Evolutionary conservation across 768 basidiomycete species (phyloP).

Genomic region (Strobilomyces confusus): DNA sequence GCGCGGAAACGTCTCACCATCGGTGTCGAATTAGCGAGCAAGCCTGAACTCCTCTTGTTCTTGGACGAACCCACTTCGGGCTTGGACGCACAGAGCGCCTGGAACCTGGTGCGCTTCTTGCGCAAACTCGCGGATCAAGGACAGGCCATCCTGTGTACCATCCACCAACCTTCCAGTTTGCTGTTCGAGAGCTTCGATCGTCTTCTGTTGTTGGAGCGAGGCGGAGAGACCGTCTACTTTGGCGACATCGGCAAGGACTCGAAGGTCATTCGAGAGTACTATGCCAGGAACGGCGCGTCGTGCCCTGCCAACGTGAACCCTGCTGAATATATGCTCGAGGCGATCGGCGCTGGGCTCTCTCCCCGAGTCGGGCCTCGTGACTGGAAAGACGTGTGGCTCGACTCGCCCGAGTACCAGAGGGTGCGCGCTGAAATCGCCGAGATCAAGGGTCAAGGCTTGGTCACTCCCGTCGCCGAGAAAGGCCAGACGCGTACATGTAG

Average conservation of each 20-base stretch:
- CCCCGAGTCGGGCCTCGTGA: constrained; percentile 72
- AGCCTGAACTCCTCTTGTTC: constrained; percentile 32
- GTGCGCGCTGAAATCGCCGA: constrained; percentile 41
- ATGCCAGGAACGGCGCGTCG: constrained; percentile 61
- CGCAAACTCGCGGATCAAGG: constrained; percentile 81
- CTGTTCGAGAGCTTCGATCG: constrained; percentile 86
- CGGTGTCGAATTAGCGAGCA: constrained; percentile 87
- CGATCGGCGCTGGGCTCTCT: constrained; percentile 81
- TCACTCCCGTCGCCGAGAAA: constrained; percentile 38
- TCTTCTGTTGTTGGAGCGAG: constrained; percentile 62
- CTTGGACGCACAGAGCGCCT: constrained; percentile 64
- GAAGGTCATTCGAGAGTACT: constrained; percentile 65
- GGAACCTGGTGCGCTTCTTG: constrained; percentile 79
- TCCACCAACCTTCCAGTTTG: constrained; percentile 83
- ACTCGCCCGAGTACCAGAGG: constrained; percentile 54
- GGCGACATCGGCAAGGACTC: constrained; percentile 83
- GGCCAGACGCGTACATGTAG: constrained; percentile 45
- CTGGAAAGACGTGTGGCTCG: constrained; percentile 84
- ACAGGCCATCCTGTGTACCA: constrained; percentile 87
- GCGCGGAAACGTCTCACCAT: constrained; percentile 86
- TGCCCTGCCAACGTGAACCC: constrained; percentile 81
- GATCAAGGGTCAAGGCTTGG: constrained; percentile 47
- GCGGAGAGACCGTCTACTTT: constrained; percentile 92
- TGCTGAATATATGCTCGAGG: constrained; percentile 75
- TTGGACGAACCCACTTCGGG: constrained; percentile 51